A percentile compares a stretch with the other conserved stretches of the same genome.
These are phyloP conservation scores for Emergomyces africanus DNA, from an alignment of 2,329 filamentous ascomycete genomes.

Conservation along the genomic window DNA sequence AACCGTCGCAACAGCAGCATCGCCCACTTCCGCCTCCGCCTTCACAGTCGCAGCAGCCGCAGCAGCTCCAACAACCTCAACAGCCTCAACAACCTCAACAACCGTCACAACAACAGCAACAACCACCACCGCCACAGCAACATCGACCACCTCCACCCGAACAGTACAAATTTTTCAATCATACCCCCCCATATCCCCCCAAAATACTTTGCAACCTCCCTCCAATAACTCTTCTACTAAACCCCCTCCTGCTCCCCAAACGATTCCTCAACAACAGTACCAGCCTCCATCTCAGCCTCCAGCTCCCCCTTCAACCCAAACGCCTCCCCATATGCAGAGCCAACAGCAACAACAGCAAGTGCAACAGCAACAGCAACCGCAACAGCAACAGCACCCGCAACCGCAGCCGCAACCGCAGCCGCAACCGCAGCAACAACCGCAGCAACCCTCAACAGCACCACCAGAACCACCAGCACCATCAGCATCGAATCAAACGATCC, in stretches of 20 bases:
- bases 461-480: conserved; percentile 6
- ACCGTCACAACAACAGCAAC: conserved; percentile 6
- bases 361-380: not conserved
- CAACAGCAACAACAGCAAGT: conserved; percentile 1
- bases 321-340: conserved; percentile 2
- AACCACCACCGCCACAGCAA: conserved; percentile 7
- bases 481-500: conserved; percentile 12
- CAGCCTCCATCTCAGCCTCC: conserved; percentile 5
- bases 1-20: conserved; percentile 6
- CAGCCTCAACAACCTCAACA: conserved; percentile 12
- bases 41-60: conserved; percentile 19
- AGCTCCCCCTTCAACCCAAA: conserved; percentile 12
- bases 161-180: conserved; percentile 10
- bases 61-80: too few species aligned
- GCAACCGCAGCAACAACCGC: too few species aligned
- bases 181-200: conserved; percentile 3
- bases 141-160: conserved; percentile 11
- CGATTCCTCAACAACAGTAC: not conserved
- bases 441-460: too few species aligned
- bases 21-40: conserved; percentile 19
- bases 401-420: too few species aligned
- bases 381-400: conserved; percentile 4
- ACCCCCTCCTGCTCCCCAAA: conserved; percentile 4
- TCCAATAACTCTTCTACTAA: conserved; percentile 10
- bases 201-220: conserved; percentile 5